Percentiles rank a stretch among this genome's conserved stretches.
These are phyloP conservation scores for Hypoxylon fragiforme DNA, from an alignment of 495 filamentous ascomycete genomes.

Conservation along the genomic window DNA sequence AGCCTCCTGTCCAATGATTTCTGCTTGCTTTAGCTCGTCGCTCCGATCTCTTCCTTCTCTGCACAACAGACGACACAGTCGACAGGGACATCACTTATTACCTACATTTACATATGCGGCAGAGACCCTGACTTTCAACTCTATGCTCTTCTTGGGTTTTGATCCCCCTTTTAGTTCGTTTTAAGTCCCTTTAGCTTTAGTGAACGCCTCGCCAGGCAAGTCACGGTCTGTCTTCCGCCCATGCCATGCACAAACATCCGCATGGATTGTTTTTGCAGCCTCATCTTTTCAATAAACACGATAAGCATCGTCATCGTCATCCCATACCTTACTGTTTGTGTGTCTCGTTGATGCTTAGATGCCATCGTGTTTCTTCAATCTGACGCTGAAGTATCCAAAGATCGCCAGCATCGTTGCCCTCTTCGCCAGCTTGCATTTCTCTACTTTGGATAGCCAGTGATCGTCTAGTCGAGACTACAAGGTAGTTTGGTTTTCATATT, in stretches of 20 bases:
- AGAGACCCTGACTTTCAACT: slow-evolving; percentile 24
- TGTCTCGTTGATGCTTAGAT: slow-evolving; percentile 12
- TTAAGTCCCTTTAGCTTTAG: slow-evolving; percentile 1
- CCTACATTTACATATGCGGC: slow-evolving; percentile 24
- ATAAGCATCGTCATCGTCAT: slow-evolving; percentile 29
- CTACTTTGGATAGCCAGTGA: slow-evolving; percentile 22
- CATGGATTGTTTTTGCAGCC: slow-evolving; percentile 33
- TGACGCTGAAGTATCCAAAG: slow-evolving; percentile 9
- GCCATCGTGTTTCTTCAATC: neutral
- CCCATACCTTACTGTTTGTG: slow-evolving; percentile 15
- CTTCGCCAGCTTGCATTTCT: slow-evolving; percentile 12
- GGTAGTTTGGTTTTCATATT: slow-evolving; percentile 13
- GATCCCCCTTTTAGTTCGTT: too few relatives aligned
- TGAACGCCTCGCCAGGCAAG: neutral
- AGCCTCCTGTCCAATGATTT: slow-evolving; percentile 25
- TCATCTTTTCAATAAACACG: slow-evolving; percentile 25
- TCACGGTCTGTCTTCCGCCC: slow-evolving; percentile 18
- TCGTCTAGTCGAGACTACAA: slow-evolving; percentile 20
- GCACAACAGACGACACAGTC: slow-evolving; percentile 4
- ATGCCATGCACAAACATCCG: slow-evolving; percentile 26
- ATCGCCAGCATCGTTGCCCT: slow-evolving; percentile 21
- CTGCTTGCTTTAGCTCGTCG: slow-evolving; percentile 11
- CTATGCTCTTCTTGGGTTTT: slow-evolving; percentile 8
- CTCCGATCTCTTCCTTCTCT: slow-evolving; percentile 31
- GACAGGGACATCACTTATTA: slow-evolving; percentile 12